Conservation (phyloP, 176 grass and related monocot species). For the Cenchrus fungigraminus region DNA sequence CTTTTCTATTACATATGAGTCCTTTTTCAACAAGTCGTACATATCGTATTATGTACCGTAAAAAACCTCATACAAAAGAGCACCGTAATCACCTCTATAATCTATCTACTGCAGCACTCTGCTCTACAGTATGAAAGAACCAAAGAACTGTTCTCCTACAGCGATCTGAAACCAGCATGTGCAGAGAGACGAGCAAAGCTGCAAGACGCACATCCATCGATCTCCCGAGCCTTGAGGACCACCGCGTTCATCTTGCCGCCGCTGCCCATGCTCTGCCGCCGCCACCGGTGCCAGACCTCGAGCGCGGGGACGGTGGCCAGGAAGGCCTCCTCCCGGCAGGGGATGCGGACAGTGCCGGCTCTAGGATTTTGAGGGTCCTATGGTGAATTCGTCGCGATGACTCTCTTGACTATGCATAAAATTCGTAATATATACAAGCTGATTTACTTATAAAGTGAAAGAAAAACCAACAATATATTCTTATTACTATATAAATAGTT, state of each 20-base stretch:
- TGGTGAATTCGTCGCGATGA: too few species aligned
- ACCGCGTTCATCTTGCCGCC: background rate
- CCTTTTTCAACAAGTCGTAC: too few species aligned
- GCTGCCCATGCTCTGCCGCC: background rate
- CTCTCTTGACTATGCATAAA: too few species aligned
- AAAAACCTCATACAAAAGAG: background rate
- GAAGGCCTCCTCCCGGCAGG: constrained; percentile 56
- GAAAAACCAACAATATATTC: too few species aligned
- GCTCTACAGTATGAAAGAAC: background rate
- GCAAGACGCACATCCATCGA: background rate
- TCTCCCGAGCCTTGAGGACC: background rate
- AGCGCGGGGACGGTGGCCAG: constrained; percentile 19
- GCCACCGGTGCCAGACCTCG: background rate
- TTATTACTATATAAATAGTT: too few species aligned
- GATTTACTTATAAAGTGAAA: too few species aligned
- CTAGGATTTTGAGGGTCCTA: too few species aligned
- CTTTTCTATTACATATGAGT: too few species aligned
- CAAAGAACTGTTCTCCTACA: background rate
- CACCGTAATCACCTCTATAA: background rate
- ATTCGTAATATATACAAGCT: too few species aligned
- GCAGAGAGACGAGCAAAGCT: too few species aligned
- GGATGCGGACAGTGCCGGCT: constrained; percentile 30
- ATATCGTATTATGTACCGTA: too few species aligned
- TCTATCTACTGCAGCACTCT: background rate
- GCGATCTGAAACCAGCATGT: background rate